Evolutionary conservation across 2,329 filamentous ascomycete genomes (phyloP).

Genomic region (Stylonectria norvegica): DNA sequence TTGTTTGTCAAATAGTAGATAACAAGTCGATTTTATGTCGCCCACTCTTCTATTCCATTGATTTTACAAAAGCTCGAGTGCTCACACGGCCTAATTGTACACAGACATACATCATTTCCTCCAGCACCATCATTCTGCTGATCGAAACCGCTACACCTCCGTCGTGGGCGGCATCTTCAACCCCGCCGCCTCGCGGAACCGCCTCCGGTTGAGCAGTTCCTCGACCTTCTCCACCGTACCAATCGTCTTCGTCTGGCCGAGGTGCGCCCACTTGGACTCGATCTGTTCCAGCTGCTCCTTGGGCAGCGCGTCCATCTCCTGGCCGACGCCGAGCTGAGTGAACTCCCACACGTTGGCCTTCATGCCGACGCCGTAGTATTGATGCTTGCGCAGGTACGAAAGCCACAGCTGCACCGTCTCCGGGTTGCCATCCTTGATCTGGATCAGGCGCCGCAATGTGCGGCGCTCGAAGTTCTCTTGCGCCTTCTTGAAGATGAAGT

Average conservation of each 20-base stretch:
- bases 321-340: conserved; percentile 57
- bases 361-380: conserved; percentile 96
- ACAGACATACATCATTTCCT: conserved; percentile 6
- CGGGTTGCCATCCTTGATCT: conserved; percentile 87
- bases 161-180: conserved; percentile 25
- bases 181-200: conserved; percentile 40
- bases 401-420: conserved; percentile 90
- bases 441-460: conserved; percentile 79
- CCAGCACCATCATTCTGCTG: background rate
- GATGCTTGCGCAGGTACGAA: conserved; percentile 85
- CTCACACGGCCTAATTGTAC: conserved; percentile 21
- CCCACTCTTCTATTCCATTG: no score
- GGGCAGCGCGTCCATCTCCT: conserved; percentile 22
- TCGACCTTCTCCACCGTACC: conserved; percentile 54
- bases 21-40: no score
- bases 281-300: conserved; percentile 32
- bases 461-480: conserved; percentile 97
- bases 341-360: conserved; percentile 97
- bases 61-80: conserved; percentile 21
- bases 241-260: conserved; percentile 50
- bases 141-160: conserved; percentile 13
- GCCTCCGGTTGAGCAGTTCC: conserved; percentile 53
- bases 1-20: no score
- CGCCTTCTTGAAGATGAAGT: conserved; percentile 95
- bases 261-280: conserved; percentile 51